Base-by-base conservation (phyloP, 2,329 filamentous ascomycete species). In the Xylariaceae sp. region DNA sequence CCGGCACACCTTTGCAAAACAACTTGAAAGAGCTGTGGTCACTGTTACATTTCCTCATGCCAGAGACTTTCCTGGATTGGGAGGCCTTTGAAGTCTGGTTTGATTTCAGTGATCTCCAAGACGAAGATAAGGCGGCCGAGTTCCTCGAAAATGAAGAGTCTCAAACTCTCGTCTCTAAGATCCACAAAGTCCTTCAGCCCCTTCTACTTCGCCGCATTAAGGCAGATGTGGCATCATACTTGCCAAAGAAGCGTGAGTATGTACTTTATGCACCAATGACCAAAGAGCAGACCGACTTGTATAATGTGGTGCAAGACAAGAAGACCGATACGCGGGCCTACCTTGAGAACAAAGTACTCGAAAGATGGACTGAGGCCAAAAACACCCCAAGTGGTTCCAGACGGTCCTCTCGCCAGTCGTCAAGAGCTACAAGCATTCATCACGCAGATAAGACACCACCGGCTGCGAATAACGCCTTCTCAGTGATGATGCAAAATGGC, bases 201-300 rank as follows among this genome's bases (percentile, higher is more conserved):
- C 87, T 99, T 61, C 75, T 99, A 1, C 76, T 99, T 1, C 83
- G 94, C 1, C 81, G 94, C 16, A 82, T 99, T 57, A 99, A 99
- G 71, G 88, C 90, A 0, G 94, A 99, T 64, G 94, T 99, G 0
- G 93, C 96, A 49, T 86, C 86, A 2, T 83, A 90, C 44, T 77
- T 99, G n/a, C 94, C 94, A 0, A 95, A 93, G 71, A 99, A 99
- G 75, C 83, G 94, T 28, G 94, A 99, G 69, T 99, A 99, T 60
- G 89, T 99, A 3, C 75, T 99, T 0, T 97, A 94, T 63, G 94
- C 94, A 0, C 94, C 94, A 0, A 84, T 99, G 72, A 96, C 91
- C 0, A 81, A 85, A 19, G 90, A 94, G 60, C 94, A 99, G 66
- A 90, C 91, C 2, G 93, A 97, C 51, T 72, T 99, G 0, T 99